Evolutionary conservation across 176 grass and related monocot genomes (phyloP).

Genomic region (Aegilops sharonensis): DNA sequence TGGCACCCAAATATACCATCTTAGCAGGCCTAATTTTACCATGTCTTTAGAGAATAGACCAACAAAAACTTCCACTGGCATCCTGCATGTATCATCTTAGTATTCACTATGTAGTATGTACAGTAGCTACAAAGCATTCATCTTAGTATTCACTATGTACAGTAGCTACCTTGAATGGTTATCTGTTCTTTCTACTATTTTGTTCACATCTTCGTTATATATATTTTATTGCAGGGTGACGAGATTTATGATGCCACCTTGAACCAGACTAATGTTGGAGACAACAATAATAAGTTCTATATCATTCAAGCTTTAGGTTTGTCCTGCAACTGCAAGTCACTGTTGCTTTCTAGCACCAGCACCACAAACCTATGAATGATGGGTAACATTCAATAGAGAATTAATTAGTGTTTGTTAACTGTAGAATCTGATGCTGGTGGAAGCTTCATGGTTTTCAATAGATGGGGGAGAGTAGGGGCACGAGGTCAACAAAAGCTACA

Average conservation of each 20-base stretch:
- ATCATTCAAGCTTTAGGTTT: constrained; percentile 93
- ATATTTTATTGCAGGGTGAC: constrained; percentile 61
- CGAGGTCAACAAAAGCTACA: constrained; percentile 76
- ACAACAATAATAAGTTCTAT: constrained; percentile 96
- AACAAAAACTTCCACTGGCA: neutral
- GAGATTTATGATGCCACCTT: constrained; percentile 89
- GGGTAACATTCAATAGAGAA: neutral
- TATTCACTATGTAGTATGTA: neutral
- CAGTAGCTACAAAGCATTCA: neutral
- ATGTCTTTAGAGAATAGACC: neutral
- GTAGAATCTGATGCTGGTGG: constrained; percentile 80
- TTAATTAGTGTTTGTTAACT: constrained; percentile 28
- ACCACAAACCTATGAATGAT: constrained; percentile 4
- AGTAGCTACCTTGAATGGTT: constrained; percentile 4
- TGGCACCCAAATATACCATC: neutral
- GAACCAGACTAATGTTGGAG: constrained; percentile 90
- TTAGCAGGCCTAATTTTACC: neutral
- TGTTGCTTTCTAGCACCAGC: neutral
- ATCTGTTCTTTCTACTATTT: constrained; percentile 3
- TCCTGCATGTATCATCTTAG: neutral
- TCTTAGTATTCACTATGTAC: neutral
- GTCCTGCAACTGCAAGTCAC: constrained; percentile 31
- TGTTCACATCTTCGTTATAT: constrained; percentile 10
- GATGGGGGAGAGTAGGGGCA: constrained; percentile 94
- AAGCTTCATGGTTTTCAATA: constrained; percentile 85